phyloP scores from a whole-genome alignment of 306 rosid genomes.

The Morella rubra region DNA sequence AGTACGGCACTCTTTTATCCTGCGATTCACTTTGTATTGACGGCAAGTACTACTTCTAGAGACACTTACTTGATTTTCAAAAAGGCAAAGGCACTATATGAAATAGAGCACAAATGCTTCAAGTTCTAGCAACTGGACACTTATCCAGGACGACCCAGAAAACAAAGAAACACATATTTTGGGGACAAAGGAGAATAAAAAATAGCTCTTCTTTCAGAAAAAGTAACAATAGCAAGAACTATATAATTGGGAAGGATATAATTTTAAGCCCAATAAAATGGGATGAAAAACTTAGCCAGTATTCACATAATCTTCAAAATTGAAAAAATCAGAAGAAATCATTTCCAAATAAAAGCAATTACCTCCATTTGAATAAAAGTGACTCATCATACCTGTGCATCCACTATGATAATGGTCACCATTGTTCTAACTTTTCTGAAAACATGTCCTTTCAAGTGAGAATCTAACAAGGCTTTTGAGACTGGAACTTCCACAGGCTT shows the following conservation, averaged over 20 bases:
- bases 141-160: background rate
- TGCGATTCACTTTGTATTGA: no score
- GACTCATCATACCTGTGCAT: slow-evolving; percentile 61
- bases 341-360: background rate
- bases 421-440: slow-evolving; percentile 57
- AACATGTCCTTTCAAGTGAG: slow-evolving; percentile 70
- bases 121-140: background rate
- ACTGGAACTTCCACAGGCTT: slow-evolving; percentile 88
- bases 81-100: background rate
- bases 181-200: background rate
- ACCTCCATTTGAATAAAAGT: background rate
- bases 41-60: background rate
- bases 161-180: background rate
- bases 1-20: background rate
- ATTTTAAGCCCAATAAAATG: background rate
- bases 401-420: slow-evolving; percentile 71
- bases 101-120: background rate
- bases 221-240: background rate
- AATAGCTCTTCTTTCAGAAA: no score
- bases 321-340: background rate
- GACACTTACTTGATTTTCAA: background rate
- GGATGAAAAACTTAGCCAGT: background rate
- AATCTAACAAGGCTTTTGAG: slow-evolving; percentile 87
- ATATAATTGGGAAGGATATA: background rate
- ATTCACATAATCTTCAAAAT: background rate